Evolutionary conservation across 2,329 filamentous ascomycete species (phyloP).

Genomic region (Shiraia sp.): DNA sequence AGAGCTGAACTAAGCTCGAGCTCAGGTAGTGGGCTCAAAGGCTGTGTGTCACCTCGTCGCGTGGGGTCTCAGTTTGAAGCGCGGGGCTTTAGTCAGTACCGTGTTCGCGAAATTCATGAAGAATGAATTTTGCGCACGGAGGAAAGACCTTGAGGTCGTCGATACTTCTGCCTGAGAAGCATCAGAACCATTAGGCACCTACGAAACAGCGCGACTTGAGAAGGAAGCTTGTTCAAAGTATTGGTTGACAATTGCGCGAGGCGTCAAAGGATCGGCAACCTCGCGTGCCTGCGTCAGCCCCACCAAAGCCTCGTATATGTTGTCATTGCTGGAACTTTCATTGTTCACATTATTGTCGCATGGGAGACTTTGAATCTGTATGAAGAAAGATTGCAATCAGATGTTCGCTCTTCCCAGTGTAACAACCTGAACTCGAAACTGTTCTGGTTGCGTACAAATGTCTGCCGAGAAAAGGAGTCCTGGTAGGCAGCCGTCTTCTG

Average conservation of each 20-base stretch:
- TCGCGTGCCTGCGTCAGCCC: conserved; percentile 13
- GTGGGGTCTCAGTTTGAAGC: conserved; percentile 12
- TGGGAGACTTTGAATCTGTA: no score
- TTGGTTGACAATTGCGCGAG: no score
- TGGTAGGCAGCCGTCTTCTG: conserved; percentile 28
- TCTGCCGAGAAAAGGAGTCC: conserved; percentile 34
- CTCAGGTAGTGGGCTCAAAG: conserved; percentile 3
- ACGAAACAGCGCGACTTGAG: conserved; percentile 9
- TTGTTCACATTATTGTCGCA: no score
- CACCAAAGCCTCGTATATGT: no score
- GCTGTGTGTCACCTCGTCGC: conserved; percentile 14
- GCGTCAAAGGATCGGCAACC: conserved; percentile 19
- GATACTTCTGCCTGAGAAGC: conserved; percentile 33
- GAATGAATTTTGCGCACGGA: conserved; percentile 3
- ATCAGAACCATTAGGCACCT: conserved; percentile 34
- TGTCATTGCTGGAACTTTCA: no score
- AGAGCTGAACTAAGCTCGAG: conserved; percentile 1
- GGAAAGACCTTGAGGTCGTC: conserved; percentile 28
- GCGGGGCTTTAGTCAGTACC: conserved; percentile 16
- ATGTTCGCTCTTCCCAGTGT: conserved; percentile 16
- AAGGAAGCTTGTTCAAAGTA: conserved; percentile 39
- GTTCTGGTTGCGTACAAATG: conserved; percentile 24
- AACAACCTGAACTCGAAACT: conserved; percentile 18
- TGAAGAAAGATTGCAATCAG: no score
- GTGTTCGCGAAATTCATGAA: conserved; percentile 5